Conservation (phyloP, 2,329 filamentous ascomycete genomes). For the Sordariomycetes sp. region DNA sequence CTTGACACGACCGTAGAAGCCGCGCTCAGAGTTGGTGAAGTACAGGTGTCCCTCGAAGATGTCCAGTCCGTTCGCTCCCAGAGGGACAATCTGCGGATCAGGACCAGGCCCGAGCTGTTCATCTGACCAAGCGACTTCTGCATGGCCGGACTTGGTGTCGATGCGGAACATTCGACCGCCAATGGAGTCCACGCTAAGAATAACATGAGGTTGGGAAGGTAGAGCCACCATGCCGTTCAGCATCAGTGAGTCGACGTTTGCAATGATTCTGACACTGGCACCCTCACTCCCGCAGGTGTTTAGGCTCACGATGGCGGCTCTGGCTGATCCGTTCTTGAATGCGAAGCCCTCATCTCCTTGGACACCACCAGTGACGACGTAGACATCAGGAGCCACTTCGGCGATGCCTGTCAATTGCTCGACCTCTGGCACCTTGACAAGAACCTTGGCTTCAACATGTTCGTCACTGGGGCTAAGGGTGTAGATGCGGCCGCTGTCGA, state of each 20-base stretch:
- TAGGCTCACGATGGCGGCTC: constrained; percentile 7
- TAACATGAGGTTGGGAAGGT: constrained; percentile 5
- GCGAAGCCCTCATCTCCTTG: constrained; percentile 5
- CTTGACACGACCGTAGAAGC: constrained; percentile 6
- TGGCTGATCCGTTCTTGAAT: constrained; percentile 5
- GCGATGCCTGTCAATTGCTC: constrained; percentile 9
- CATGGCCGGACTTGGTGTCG: constrained; percentile 7
- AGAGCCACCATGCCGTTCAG: constrained; percentile 14
- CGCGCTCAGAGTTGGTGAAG: constrained; percentile 9
- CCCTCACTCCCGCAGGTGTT: neutral
- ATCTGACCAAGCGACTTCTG: constrained; percentile 9
- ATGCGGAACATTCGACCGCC: constrained; percentile 8
- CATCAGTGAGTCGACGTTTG: no score
- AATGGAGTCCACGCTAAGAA: constrained; percentile 12
- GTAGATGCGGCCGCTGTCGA: constrained; percentile 10
- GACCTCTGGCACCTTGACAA: constrained; percentile 7
- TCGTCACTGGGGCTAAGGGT: neutral
- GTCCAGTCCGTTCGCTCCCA: constrained; percentile 12
- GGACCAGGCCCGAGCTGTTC: constrained; percentile 2
- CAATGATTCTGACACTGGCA: constrained; percentile 6
- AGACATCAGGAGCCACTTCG: constrained; percentile 9
- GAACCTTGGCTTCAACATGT: neutral
- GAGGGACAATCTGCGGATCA: constrained; percentile 1
- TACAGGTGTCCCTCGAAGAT: constrained; percentile 10
- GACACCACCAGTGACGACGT: constrained; percentile 10